phyloP scores from a whole-genome alignment of 2,329 filamentous ascomycete species.

The Didymella arachidicola region DNA sequence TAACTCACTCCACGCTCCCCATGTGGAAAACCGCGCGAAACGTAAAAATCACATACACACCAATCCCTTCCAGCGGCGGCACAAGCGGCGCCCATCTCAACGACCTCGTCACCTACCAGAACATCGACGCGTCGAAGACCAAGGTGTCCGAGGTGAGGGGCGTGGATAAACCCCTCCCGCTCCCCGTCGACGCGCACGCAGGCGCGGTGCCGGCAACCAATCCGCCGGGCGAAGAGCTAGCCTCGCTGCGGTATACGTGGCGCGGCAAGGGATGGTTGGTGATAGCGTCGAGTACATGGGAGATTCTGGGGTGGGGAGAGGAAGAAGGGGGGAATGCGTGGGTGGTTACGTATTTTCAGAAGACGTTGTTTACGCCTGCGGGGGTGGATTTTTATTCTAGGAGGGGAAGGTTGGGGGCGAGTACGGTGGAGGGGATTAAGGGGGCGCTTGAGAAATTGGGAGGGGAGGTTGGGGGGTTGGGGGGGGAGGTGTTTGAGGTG shows the following conservation, averaged over 20 bases:
- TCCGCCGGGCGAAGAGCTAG: constrained; percentile 31
- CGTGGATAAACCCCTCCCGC: constrained; percentile 62
- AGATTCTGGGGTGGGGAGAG: constrained; percentile 79
- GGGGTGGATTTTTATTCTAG: constrained; percentile 81
- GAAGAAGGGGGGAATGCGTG: constrained; percentile 63
- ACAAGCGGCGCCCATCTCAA: constrained; percentile 58
- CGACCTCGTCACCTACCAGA: constrained; percentile 76
- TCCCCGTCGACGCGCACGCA: constrained; percentile 4
- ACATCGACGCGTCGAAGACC: constrained; percentile 55
- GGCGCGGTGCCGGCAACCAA: neutral
- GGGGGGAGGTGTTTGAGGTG: constrained; percentile 58
- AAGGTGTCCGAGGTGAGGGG: constrained; percentile 69
- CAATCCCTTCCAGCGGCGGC: constrained; percentile 35
- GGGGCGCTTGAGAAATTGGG: constrained; percentile 62
- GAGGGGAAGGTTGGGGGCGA: constrained; percentile 63
- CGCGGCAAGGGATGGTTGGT: constrained; percentile 76
- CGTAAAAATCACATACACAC: constrained; percentile 78
- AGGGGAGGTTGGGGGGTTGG: constrained; percentile 62
- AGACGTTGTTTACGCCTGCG: constrained; percentile 82
- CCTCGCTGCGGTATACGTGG: constrained; percentile 66
- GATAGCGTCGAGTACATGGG: constrained; percentile 79
- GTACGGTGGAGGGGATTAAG: constrained; percentile 65
- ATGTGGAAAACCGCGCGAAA: constrained; percentile 86
- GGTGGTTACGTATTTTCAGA: constrained; percentile 85
- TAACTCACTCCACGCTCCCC: constrained; percentile 51